Conservation (phyloP, 768 basidiomycete species). For the Krasilnikovozyma curviuscula region DNA sequence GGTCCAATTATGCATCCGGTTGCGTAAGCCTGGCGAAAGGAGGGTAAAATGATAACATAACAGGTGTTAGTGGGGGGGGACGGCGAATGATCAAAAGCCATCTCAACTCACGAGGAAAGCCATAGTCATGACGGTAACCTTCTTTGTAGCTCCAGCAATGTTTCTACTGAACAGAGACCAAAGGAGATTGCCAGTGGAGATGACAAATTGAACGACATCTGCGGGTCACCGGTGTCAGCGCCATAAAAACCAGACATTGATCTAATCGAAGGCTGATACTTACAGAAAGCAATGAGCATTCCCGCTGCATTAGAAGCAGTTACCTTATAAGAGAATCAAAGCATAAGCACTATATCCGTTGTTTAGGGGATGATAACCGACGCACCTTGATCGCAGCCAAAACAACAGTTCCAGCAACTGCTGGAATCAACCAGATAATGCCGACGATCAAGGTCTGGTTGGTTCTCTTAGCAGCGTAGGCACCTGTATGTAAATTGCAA, state of each 20-base stretch:
- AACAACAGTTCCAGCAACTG: slow-evolving; percentile 34
- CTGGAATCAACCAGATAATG: slow-evolving; percentile 33
- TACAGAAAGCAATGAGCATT: slow-evolving; percentile 4
- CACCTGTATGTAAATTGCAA: slow-evolving; percentile 24
- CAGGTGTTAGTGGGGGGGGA: no score
- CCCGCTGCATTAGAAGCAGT: background rate
- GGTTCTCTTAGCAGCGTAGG: slow-evolving; percentile 30
- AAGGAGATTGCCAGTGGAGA: background rate
- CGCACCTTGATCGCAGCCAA: slow-evolving; percentile 27
- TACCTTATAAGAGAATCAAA: no score
- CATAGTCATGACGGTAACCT: slow-evolving; percentile 33
- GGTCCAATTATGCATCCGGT: slow-evolving; percentile 32
- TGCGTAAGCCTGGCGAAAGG: no score
- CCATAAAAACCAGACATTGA: background rate
- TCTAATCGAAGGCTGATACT: background rate
- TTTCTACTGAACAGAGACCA: background rate
- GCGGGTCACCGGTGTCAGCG: background rate
- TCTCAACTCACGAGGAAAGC: slow-evolving; percentile 28
- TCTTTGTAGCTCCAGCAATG: slow-evolving; percentile 32
- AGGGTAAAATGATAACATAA: no score
- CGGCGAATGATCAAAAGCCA: background rate
- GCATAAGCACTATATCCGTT: no score
- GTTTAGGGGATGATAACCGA: no score
- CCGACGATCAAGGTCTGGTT: slow-evolving; percentile 34
- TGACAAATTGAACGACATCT: background rate